Evolutionary conservation across 2,329 filamentous ascomycete species (phyloP), one percentile per base, ranked within the genome.

Genomic region (Tolypocladium paradoxum): DNA sequence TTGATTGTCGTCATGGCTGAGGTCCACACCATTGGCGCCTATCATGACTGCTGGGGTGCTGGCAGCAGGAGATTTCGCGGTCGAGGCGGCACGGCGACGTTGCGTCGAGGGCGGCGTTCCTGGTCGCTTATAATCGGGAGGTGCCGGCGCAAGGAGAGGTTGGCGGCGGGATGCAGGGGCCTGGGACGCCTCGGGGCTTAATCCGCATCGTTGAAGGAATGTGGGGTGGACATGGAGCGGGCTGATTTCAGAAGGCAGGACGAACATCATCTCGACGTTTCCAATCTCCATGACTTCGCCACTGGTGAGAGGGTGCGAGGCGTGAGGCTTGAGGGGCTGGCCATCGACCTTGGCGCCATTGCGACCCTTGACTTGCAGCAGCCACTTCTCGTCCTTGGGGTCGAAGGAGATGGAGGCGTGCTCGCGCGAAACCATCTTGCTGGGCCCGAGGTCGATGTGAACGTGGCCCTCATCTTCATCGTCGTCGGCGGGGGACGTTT

Each of bases 201-300:
- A 72, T 29, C 82, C 78, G 34, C 86, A 84, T 47, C 87, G 83
- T 60, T 87, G 80, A 18, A 88, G 78, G 64, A 87, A 90, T 62
- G 73, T 80, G 24, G 78, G 78, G 63, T 87, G 81, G 55, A 95
- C 84, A 48, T 80, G 76, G 29, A 90, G 76, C 27, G 82, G 80
- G 53, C 74, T 76, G 47, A 82, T 76, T 59, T 88, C 85, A 27
- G 82, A 83, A 0, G 93, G 92, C n/a, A 95, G 81, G 48, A 96
- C 89, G 69, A 99, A 99, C 77, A 97, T 92, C 93, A 99, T 99
- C 73, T 99, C 92, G 1, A 93, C 88, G 51, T 88, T 88, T 61
- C 87, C 87, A 64, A 97, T 88, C 64, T 96, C 90, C 54, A 99
- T 85, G 45, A 97, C 89, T 66, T 92, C 85, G 54, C 93, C 93